A percentile compares a stretch with the other conserved stretches of the same genome.
Conservation (phyloP, 805 yeast genomes). For the Cyberlindnera amylophila region DNA sequence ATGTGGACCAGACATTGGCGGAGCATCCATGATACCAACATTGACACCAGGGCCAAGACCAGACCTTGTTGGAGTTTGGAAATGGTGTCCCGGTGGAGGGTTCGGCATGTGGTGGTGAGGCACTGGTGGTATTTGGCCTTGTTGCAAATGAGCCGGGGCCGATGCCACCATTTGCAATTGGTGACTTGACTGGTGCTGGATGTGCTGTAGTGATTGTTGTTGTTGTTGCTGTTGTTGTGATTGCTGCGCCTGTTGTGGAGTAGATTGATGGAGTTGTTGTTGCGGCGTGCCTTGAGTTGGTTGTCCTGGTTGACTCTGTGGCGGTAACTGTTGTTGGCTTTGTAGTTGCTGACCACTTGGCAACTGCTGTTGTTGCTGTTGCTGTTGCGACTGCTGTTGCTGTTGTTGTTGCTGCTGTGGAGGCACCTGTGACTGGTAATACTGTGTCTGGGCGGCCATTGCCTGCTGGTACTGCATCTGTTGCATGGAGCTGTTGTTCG, state of each 20-base stretch:
- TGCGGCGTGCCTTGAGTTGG: conserved; percentile 3
- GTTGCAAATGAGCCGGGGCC: conserved; percentile 12
- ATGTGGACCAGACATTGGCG: conserved; percentile 8
- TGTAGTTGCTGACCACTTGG: not conserved
- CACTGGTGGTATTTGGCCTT: conserved; percentile 1
- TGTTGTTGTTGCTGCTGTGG: conserved; percentile 8
- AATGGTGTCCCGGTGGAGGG: conserved; percentile 7
- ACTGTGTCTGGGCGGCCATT: conserved; percentile 7
- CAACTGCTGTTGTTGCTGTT: too few relatives aligned
- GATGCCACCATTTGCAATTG: conserved; percentile 9
- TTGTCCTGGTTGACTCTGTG: conserved; percentile 9
- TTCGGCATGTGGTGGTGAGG: conserved; percentile 7
- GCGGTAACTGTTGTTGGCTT: conserved; percentile 7
- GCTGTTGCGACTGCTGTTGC: conserved; percentile 2
- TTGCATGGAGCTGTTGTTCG: conserved; percentile 11
- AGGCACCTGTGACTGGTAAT: conserved; percentile 5
- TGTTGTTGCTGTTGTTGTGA: conserved; percentile 9
- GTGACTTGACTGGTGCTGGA: conserved; percentile 3
- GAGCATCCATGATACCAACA: conserved; percentile 7
- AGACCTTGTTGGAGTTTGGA: conserved; percentile 27
- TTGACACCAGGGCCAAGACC: not conserved
- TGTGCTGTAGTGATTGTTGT: conserved; percentile 7
- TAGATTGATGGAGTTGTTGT: conserved; percentile 3
- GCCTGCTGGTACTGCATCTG: conserved; percentile 19
- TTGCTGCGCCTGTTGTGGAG: not conserved